A percentile compares a stretch with the other conserved stretches of the same genome.
Conservation (phyloP, 2,329 filamentous ascomycete species). For the Emergomyces orientalis region DNA sequence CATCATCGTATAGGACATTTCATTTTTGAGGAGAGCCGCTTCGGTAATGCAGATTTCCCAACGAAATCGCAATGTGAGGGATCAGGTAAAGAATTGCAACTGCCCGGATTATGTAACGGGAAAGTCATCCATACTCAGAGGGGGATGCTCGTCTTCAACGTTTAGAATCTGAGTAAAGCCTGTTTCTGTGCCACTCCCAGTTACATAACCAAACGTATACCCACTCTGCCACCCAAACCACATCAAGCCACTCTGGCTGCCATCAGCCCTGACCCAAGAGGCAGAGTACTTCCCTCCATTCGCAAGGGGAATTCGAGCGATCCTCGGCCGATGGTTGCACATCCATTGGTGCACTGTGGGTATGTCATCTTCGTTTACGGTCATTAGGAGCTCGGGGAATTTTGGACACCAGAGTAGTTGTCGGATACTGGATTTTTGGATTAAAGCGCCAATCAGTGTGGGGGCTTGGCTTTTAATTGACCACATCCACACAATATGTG, state of each 20-base stretch:
- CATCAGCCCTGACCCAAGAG: conserved; percentile 10
- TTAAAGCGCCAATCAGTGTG: conserved; percentile 28
- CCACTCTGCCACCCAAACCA: conserved; percentile 14
- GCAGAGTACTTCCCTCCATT: conserved; percentile 11
- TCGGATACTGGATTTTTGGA: conserved; percentile 35
- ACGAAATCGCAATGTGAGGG: too few relatives aligned
- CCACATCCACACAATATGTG: conserved; percentile 41
- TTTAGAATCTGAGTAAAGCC: conserved; percentile 10
- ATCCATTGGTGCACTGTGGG: conserved; percentile 24
- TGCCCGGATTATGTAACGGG: not conserved
- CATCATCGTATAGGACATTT: not conserved
- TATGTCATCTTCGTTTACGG: conserved; percentile 27
- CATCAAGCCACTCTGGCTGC: conserved; percentile 10
- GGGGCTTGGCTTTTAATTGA: conserved; percentile 22
- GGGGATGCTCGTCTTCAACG: conserved; percentile 10
- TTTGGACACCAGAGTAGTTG: conserved; percentile 34
- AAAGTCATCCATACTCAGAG: conserved; percentile 9
- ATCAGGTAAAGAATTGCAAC: not conserved
- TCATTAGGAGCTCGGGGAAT: conserved; percentile 31
- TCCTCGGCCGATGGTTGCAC: conserved; percentile 12
- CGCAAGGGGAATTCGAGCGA: conserved; percentile 8
- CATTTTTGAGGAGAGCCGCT: too few relatives aligned
- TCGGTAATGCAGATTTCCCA: too few relatives aligned
- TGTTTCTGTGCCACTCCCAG: conserved; percentile 5
- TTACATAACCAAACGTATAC: conserved; percentile 13